Percentiles rank a stretch among this genome's conserved stretches.
phyloP scores from a whole-genome alignment of 2,329 filamentous ascomycete species.

The Pyrenochaeta sp. region DNA sequence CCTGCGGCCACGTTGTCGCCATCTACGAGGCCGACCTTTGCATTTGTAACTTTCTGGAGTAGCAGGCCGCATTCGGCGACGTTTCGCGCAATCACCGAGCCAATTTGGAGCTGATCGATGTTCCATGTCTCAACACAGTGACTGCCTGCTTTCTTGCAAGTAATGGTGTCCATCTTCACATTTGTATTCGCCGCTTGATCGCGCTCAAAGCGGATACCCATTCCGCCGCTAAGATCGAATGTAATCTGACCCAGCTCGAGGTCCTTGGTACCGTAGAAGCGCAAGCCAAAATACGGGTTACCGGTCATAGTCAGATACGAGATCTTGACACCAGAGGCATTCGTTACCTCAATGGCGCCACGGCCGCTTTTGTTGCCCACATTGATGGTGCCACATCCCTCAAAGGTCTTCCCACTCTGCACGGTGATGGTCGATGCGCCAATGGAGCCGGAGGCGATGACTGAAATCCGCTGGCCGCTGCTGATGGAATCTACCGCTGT shows the following conservation, averaged over 20 bases:
- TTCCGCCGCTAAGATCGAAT: constrained; percentile 63
- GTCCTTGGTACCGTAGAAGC: constrained; percentile 62
- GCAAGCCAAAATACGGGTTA: constrained; percentile 65
- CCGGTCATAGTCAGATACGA: constrained; percentile 67
- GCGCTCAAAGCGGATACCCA: constrained; percentile 67
- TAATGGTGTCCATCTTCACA: constrained; percentile 63
- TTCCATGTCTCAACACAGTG: constrained; percentile 69
- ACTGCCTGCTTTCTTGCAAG: constrained; percentile 61
- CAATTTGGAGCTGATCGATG: constrained; percentile 63
- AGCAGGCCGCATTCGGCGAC: constrained; percentile 67
- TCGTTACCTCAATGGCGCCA: constrained; percentile 63
- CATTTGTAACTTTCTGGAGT: constrained; percentile 63
- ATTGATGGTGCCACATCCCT: constrained; percentile 67
- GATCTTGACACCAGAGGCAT: constrained; percentile 61
- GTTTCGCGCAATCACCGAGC: constrained; percentile 62
- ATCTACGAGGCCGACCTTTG: constrained; percentile 63
- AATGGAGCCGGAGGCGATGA: constrained; percentile 65
- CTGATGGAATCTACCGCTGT: constrained; percentile 62
- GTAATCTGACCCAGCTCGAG: constrained; percentile 62
- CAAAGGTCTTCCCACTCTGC: constrained; percentile 64
- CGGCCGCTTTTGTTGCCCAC: constrained; percentile 53
- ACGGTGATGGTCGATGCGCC: constrained; percentile 63
- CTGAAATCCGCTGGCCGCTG: constrained; percentile 62
- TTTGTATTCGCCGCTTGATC: constrained; percentile 62
- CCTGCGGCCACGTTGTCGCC: constrained; percentile 63